Evolutionary conservation across 345 rosid genomes (phyloP), one percentile per base, ranked within the genome.

Genomic region (Syzygium aromaticum): DNA sequence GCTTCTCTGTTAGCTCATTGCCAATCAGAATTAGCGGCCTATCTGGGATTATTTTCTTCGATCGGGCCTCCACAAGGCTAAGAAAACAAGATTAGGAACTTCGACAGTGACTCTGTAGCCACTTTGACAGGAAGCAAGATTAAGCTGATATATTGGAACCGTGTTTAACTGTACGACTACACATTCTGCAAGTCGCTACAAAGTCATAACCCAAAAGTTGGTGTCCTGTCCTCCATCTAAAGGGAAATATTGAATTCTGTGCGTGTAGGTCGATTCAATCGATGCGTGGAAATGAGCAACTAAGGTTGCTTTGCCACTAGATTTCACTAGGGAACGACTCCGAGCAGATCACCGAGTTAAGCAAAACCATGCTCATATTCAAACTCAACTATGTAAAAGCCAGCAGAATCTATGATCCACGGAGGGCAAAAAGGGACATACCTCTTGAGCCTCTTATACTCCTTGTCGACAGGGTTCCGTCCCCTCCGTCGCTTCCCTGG

Each of bases 381-480:
- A 7, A 80, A 80, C 28, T 80, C 52, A 46, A 40, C 23, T 80
- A 5, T 13, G 28, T 11, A 9, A 80, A 46, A 80, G 19, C 63
- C 54, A 84, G 54, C 43, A 28, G 86, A 16, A 51, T 23, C 59
- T 40, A 84, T 19, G 23, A 40, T 56, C 61, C 30, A 33, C 59
- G 53, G 30, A 2, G 27, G n/a, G 54, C 14, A 38, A 7, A 86
- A 2, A 23, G 30, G 38, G 46, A 49, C 25, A 43, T 67, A 95
- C 96, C 98, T 92, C 91, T 94, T 94, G 73, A 92, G 94, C 89
- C 96, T 91, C 91, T 94, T 90, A 59, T 94, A 82, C 87, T 95
- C 98, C 92, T 95, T 94, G 87, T 95, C 97, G 2, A 59, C 91
- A 1, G 96, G 94, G 87, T 92, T 92, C 9, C 95, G 92, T 73